These are phyloP conservation scores for Scheffersomyces parashehatae DNA, from an alignment of 1,139 yeast species.

Conservation along the genomic window DNA sequence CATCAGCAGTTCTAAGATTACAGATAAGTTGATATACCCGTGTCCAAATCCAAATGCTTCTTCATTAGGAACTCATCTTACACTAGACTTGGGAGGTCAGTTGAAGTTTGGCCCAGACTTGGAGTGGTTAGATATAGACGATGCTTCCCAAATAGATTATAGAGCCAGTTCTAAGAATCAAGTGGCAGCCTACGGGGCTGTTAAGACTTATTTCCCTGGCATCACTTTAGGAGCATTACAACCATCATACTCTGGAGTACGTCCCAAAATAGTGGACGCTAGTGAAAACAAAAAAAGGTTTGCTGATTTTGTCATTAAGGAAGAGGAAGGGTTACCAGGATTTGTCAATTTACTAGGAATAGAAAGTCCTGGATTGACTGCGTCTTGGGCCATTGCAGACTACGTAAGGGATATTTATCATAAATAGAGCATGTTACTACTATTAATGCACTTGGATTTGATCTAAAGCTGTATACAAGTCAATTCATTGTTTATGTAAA, in stretches of 20 bases:
- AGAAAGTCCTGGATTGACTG: constrained; percentile 88
- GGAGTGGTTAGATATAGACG: constrained; percentile 63
- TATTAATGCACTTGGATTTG: background rate
- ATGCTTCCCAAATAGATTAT: constrained; percentile 45
- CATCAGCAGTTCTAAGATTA: constrained; percentile 21
- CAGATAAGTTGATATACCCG: constrained; percentile 64
- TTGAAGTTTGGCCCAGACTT: constrained; percentile 86
- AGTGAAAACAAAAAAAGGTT: constrained; percentile 43
- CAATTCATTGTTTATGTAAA: background rate
- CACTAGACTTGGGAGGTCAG: constrained; percentile 80
- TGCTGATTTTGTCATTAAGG: constrained; percentile 71
- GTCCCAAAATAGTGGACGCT: constrained; percentile 68
- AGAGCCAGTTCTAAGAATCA: constrained; percentile 50
- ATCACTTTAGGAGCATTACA: constrained; percentile 51
- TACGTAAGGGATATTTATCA: constrained; percentile 53
- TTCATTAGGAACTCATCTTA: constrained; percentile 84
- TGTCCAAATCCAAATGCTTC: constrained; percentile 73
- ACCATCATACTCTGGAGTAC: constrained; percentile 77
- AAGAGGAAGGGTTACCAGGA: constrained; percentile 69
- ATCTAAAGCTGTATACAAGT: background rate
- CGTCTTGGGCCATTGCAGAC: constrained; percentile 79
- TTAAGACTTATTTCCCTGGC: constrained; percentile 62
- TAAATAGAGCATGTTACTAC: constrained; percentile 7
- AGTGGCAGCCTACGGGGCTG: constrained; percentile 57
- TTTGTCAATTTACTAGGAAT: constrained; percentile 80